phyloP scores from a whole-genome alignment of 805 yeast species.

The Vanderwaltozyma verrucispora region DNA sequence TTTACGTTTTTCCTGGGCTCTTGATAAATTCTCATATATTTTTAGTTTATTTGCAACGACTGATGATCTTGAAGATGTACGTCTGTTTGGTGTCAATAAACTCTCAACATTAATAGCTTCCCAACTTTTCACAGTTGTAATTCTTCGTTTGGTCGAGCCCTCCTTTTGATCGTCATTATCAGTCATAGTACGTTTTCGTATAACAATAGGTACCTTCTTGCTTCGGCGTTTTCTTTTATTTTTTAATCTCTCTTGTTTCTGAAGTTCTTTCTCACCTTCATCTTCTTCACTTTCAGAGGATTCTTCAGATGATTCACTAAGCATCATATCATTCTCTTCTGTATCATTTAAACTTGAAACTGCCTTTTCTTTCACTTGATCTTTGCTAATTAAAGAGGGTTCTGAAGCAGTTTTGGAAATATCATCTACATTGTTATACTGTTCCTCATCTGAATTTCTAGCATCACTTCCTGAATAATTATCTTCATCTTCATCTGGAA shows the following conservation, averaged over 20 bases:
- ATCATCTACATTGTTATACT: background rate
- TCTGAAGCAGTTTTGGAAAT: too few relatives aligned
- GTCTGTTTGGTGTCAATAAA: conserved; percentile 41
- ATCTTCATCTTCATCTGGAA: conserved; percentile 11
- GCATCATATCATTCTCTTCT: conserved; percentile 25
- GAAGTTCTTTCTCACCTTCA: conserved; percentile 58
- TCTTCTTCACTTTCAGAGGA: conserved; percentile 46
- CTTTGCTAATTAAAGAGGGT: too few relatives aligned
- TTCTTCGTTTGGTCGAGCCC: conserved; percentile 10
- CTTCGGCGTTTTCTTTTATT: conserved; percentile 11
- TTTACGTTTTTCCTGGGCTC: conserved; percentile 51
- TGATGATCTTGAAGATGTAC: conserved; percentile 68
- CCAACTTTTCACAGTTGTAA: conserved; percentile 5
- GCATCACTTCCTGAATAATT: conserved; percentile 14
- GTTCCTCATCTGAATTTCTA: conserved; percentile 1
- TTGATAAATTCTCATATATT: conserved; percentile 60
- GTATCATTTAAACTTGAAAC: conserved; percentile 8
- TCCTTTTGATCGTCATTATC: conserved; percentile 10
- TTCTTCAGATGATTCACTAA: conserved; percentile 25
- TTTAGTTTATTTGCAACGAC: conserved; percentile 70
- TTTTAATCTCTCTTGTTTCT: conserved; percentile 30
- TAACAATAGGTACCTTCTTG: conserved; percentile 24
- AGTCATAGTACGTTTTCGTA: conserved; percentile 22
- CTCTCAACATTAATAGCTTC: conserved; percentile 39
- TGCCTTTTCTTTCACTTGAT: background rate